These are phyloP conservation scores for Platanthera guangdongensis DNA, from an alignment of 106 monocot genomes.

Conservation along the genomic window DNA sequence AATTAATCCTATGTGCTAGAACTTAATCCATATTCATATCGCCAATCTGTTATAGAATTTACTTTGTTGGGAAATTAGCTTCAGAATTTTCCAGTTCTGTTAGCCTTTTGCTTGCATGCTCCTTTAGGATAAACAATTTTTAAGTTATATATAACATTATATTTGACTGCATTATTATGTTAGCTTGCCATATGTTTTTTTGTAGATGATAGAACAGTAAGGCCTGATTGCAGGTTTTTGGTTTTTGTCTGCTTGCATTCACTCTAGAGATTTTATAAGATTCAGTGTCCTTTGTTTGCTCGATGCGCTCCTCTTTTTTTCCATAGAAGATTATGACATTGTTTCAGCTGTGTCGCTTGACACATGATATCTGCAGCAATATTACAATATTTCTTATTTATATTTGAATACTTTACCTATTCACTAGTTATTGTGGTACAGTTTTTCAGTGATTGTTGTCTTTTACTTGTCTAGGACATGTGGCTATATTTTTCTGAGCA, in stretches of 20 bases:
- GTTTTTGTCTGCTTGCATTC: too few relatives aligned
- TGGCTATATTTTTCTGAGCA: conserved; percentile 89
- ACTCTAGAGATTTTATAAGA: too few relatives aligned
- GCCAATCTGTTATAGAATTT: not conserved
- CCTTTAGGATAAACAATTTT: not conserved
- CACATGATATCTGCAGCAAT: not conserved
- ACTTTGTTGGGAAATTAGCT: not conserved
- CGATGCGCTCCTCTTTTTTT: not conserved
- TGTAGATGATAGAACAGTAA: not conserved
- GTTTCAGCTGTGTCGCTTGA: not conserved
- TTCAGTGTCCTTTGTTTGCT: too few relatives aligned
- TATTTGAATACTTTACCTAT: not conserved
- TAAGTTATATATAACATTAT: not conserved
- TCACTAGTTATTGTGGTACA: not conserved
- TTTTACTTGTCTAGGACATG: conserved; percentile 65
- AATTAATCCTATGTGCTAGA: too few relatives aligned
- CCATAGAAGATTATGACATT: not conserved
- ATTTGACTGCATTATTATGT: not conserved
- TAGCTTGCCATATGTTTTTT: not conserved
- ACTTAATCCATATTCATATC: too few relatives aligned
- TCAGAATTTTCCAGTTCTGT: not conserved
- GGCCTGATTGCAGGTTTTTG: not conserved
- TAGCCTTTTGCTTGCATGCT: not conserved
- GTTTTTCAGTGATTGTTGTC: not conserved
- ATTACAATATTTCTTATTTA: not conserved